phyloP scores from a whole-genome alignment of 108 stramenopile species.

The Cyclotella kingstonii region DNA sequence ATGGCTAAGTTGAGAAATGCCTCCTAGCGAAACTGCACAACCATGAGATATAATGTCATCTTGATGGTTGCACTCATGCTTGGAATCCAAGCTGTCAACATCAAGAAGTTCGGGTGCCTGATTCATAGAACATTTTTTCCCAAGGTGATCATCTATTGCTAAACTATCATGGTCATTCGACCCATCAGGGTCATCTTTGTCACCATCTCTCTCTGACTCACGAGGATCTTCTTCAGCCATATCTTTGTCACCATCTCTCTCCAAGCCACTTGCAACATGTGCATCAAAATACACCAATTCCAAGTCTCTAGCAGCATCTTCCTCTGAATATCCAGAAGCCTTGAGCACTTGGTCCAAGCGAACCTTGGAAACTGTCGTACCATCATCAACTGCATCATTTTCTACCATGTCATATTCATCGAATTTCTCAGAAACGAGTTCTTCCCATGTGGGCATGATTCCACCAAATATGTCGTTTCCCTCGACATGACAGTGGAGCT shows the following conservation, averaged over 20 bases:
- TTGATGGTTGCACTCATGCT: conserved; percentile 3
- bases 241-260: conserved; percentile 53
- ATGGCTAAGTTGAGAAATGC: conserved; percentile 40
- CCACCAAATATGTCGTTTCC: conserved; percentile 36
- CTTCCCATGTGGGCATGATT: conserved; percentile 67
- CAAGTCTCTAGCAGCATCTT: conserved; percentile 63
- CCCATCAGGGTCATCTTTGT: conserved; percentile 16
- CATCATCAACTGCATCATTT: conserved; percentile 39
- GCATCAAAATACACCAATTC: conserved; percentile 76
- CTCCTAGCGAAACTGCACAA: conserved; percentile 35
- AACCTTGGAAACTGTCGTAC: conserved; percentile 40
- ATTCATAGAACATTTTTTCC: conserved; percentile 30
- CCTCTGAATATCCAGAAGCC: conserved; percentile 77
- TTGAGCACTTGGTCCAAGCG: conserved; percentile 79
- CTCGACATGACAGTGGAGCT: conserved; percentile 76
- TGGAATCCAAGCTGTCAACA: conserved; percentile 25
- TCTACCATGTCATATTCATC: conserved; percentile 13
- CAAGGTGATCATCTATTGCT: not conserved
- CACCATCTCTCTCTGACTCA: conserved; percentile 37
- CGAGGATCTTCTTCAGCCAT: conserved; percentile 34
- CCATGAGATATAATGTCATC: conserved; percentile 27
- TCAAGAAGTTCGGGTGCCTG: conserved; percentile 36
- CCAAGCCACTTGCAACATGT: conserved; percentile 32
- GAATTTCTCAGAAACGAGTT: conserved; percentile 28
- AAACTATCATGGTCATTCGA: conserved; percentile 5